Percentiles rank a stretch among this genome's conserved stretches.
Evolutionary conservation across 768 basidiomycete genomes (phyloP).

Genomic region (Boletus sp.): DNA sequence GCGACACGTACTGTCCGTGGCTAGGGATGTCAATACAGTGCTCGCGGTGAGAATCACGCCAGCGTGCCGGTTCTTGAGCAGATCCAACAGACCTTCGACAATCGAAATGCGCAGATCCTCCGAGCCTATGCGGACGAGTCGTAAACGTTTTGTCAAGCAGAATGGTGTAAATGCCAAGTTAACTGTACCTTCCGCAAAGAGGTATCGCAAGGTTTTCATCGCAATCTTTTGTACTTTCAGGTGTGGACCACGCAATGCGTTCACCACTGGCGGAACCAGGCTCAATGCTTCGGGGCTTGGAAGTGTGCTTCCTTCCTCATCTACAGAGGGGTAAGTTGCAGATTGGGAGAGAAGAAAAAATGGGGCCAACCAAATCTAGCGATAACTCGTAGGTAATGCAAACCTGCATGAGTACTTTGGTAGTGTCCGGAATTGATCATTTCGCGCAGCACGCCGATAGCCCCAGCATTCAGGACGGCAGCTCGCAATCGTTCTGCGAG

Average conservation of each 20-base stretch:
- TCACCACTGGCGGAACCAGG: conserved; percentile 3
- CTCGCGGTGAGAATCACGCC: conserved; percentile 15
- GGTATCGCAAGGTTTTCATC: conserved; percentile 5
- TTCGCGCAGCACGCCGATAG: conserved; percentile 9
- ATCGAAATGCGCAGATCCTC: conserved; percentile 8
- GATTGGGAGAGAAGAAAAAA: background rate
- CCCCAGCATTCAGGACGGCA: conserved; percentile 12
- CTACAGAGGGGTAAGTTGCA: background rate
- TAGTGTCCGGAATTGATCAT: conserved; percentile 12
- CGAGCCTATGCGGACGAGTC: background rate
- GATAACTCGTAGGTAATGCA: conserved; percentile 23
- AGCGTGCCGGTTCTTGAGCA: conserved; percentile 18
- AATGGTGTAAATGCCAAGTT: too few relatives aligned
- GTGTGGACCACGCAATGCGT: conserved; percentile 12
- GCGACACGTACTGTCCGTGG: conserved; percentile 16
- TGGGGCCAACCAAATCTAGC: conserved; percentile 14
- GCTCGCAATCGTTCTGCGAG: conserved; percentile 14
- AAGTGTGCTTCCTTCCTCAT: background rate
- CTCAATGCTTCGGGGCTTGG: background rate
- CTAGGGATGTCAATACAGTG: conserved; percentile 10
- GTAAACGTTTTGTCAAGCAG: background rate
- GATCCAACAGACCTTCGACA: conserved; percentile 5
- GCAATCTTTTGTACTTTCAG: conserved; percentile 15
- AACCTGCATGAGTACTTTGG: conserved; percentile 11
- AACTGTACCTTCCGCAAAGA: conserved; percentile 13